These are phyloP conservation scores for Alternaria ethzedia DNA, from an alignment of 2,329 filamentous ascomycete species.

Conservation along the genomic window DNA sequence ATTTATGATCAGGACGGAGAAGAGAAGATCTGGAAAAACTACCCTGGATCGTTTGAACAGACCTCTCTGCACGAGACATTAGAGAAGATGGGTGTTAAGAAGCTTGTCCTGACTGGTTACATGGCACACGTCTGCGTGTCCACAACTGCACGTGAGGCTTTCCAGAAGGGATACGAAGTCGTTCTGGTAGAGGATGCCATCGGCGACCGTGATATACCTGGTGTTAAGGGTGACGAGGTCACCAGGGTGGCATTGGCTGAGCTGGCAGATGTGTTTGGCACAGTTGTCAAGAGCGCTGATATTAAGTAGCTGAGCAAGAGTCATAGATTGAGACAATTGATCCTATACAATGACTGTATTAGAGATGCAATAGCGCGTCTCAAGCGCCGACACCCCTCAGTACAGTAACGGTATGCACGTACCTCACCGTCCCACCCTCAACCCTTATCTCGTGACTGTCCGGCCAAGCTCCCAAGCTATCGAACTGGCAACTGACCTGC, in stretches of 20 bases:
- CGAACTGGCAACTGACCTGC: conserved; percentile 40
- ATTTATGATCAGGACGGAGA: conserved; percentile 53
- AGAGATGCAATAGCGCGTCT: neutral
- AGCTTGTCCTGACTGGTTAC: conserved; percentile 67
- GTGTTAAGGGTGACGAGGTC: conserved; percentile 62
- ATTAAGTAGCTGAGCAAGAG: conserved; percentile 45
- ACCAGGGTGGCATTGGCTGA: conserved; percentile 60
- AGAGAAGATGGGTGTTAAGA: conserved; percentile 59
- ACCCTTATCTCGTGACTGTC: conserved; percentile 41
- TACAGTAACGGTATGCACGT: conserved; percentile 41
- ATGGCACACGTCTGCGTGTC: conserved; percentile 72
- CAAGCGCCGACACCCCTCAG: conserved; percentile 14
- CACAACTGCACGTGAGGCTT: conserved; percentile 67
- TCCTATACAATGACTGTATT: neutral
- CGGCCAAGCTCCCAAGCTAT: conserved; percentile 35
- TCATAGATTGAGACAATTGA: neutral
- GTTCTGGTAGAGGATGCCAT: conserved; percentile 67
- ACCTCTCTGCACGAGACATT: conserved; percentile 65
- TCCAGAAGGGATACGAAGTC: conserved; percentile 68
- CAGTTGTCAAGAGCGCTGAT: conserved; percentile 60
- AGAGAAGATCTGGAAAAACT: conserved; percentile 62
- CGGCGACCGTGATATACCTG: conserved; percentile 71
- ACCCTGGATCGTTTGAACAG: conserved; percentile 65
- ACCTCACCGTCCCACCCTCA: conserved; percentile 37
- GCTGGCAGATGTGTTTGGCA: conserved; percentile 68